Evolutionary conservation across 2,329 filamentous ascomycete genomes (phyloP).

Genomic region (Aspergillus cejpii): DNA sequence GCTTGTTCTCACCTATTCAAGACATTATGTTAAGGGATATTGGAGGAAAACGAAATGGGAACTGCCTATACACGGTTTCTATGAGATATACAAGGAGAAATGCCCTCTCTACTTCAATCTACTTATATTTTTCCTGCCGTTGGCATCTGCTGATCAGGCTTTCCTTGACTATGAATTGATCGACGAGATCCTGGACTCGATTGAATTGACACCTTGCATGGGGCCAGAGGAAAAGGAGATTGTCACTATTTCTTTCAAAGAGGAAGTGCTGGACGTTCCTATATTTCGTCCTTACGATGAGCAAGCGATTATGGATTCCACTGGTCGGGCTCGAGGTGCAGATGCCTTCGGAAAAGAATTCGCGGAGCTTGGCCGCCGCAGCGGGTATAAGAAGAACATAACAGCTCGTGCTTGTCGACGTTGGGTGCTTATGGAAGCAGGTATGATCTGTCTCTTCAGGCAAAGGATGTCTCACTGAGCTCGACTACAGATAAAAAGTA

Average conservation of each 20-base stretch:
- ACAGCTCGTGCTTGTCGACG: constrained; percentile 10
- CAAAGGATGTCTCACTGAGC: background rate
- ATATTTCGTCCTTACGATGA: constrained; percentile 9
- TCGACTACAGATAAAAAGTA: constrained; percentile 10
- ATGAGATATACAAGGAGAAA: constrained; percentile 14
- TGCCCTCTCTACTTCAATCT: constrained; percentile 15
- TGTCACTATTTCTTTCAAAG: constrained; percentile 5
- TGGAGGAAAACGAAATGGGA: constrained; percentile 12
- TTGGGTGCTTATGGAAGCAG: constrained; percentile 11
- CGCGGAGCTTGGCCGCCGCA: constrained; percentile 8
- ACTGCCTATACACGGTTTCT: constrained; percentile 15
- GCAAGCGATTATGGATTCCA: constrained; percentile 2
- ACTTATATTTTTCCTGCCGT: constrained; percentile 10
- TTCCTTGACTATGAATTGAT: constrained; percentile 4
- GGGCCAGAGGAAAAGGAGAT: background rate
- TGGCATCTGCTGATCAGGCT: constrained; percentile 5
- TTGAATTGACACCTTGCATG: background rate
- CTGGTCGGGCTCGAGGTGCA: constrained; percentile 6
- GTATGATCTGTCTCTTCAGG: background rate
- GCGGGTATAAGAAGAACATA: constrained; percentile 12
- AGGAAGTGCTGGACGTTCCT: constrained; percentile 8
- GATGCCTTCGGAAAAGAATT: constrained; percentile 13
- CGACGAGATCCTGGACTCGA: constrained; percentile 2
- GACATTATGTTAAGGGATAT: constrained; percentile 13
- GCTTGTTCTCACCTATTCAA: constrained; percentile 14